Conservation (phyloP, 768 basidiomycete genomes). For the Agrocybe pediades region DNA sequence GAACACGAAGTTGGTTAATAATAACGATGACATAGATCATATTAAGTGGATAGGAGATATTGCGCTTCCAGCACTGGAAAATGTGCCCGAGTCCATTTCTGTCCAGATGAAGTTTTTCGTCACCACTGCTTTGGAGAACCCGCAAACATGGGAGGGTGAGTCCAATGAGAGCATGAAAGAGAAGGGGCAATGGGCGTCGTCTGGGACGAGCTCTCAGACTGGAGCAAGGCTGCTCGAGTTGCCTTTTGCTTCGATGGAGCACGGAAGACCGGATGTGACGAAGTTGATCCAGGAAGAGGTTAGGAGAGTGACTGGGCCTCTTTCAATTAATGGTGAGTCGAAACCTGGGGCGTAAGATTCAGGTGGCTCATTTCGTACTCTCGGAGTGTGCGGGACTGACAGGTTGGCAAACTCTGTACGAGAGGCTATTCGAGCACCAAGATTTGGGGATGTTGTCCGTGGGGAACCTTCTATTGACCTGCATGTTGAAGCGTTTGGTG, state of each 20-base stretch:
- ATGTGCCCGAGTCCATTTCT: conserved; percentile 27
- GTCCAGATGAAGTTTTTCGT: conserved; percentile 43
- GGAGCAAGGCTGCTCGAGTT: conserved; percentile 4
- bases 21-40: conserved; percentile 27
- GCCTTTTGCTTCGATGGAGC: conserved; percentile 7
- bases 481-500: conserved; percentile 41
- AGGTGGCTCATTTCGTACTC: background rate
- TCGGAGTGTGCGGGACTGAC: conserved; percentile 51
- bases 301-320: conserved; percentile 30
- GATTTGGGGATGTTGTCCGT: conserved; percentile 36
- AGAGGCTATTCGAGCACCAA: conserved; percentile 36
- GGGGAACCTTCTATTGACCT: conserved; percentile 48
- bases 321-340: conserved; percentile 50
- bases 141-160: conserved; percentile 20
- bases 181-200: conserved; percentile 12
- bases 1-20: background rate
- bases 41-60: conserved; percentile 47
- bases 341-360: background rate
- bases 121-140: conserved; percentile 29
- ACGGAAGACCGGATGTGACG: conserved; percentile 46
- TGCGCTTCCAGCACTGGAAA: conserved; percentile 31
- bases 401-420: conserved; percentile 40
- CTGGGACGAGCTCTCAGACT: conserved; percentile 4
- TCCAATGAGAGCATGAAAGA: conserved; percentile 21
- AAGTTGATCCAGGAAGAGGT: conserved; percentile 39